These are phyloP conservation scores for Trametes meyenii DNA, from an alignment of 768 basidiomycete genomes.

Conservation along the genomic window DNA sequence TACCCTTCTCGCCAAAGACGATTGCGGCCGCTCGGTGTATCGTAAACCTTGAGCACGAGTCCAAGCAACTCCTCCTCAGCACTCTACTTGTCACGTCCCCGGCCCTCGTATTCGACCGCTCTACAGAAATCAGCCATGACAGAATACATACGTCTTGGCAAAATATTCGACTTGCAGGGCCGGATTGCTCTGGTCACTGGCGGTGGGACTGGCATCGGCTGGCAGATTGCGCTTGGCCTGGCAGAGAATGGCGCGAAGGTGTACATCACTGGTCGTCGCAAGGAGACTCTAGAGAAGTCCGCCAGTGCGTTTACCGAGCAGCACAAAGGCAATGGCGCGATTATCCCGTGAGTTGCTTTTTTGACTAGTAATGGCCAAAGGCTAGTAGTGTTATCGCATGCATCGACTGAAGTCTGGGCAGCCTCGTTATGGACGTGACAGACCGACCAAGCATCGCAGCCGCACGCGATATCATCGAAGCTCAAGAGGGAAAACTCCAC, in stretches of 20 bases:
- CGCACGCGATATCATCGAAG: slow-evolving; percentile 55
- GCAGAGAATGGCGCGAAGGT: slow-evolving; percentile 80
- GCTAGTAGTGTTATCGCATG: neutral
- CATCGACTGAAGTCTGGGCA: slow-evolving; percentile 28
- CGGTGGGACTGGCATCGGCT: slow-evolving; percentile 55
- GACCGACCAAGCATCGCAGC: slow-evolving; percentile 64
- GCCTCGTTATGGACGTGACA: slow-evolving; percentile 73
- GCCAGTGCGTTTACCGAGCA: slow-evolving; percentile 46
- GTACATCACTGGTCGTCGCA: slow-evolving; percentile 75
- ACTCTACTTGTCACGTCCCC: too few species aligned
- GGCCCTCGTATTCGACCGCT: too few species aligned
- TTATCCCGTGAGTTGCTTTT: slow-evolving; percentile 56
- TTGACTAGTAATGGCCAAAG: neutral
- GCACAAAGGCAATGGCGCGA: slow-evolving; percentile 44
- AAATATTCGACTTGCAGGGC: slow-evolving; percentile 51
- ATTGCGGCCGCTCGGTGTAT: too few species aligned
- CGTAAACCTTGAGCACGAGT: too few species aligned
- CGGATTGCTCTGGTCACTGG: slow-evolving; percentile 54
- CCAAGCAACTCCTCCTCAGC: too few species aligned
- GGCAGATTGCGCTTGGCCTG: slow-evolving; percentile 72
- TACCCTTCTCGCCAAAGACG: too few species aligned
- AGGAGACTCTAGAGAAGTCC: slow-evolving; percentile 62
- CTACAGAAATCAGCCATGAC: slow-evolving; percentile 9
- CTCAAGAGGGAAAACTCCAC: slow-evolving; percentile 70
- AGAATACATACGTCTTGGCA: slow-evolving; percentile 18